Evolutionary conservation across 2,329 filamentous ascomycete genomes (phyloP).

Genomic region (Botryotinia convoluta): DNA sequence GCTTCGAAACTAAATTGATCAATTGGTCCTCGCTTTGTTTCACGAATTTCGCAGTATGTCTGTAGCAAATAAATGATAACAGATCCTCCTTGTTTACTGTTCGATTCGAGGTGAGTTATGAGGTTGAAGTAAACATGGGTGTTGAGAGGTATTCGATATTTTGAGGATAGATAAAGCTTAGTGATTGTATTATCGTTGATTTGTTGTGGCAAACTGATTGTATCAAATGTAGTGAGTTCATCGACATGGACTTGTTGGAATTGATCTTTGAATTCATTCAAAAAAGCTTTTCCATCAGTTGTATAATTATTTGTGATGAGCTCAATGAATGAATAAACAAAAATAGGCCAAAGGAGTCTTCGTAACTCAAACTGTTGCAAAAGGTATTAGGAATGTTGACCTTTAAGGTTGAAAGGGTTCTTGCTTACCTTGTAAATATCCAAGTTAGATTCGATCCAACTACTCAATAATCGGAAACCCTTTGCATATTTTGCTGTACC

Average conservation of each 20-base stretch:
- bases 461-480: slow-evolving; percentile 69
- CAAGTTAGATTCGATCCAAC: slow-evolving; percentile 87
- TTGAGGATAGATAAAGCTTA: slow-evolving; percentile 79
- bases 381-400: neutral
- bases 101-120: slow-evolving; percentile 85
- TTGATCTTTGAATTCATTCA: slow-evolving; percentile 63
- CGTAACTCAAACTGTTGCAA: slow-evolving; percentile 70
- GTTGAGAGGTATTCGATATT: slow-evolving; percentile 88
- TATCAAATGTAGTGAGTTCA: slow-evolving; percentile 72
- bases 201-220: slow-evolving; percentile 74
- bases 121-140: slow-evolving; percentile 78
- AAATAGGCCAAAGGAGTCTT: slow-evolving; percentile 87
- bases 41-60: slow-evolving; percentile 56
- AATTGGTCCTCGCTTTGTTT: slow-evolving; percentile 59
- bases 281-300: slow-evolving; percentile 69
- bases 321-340: slow-evolving; percentile 88
- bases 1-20: slow-evolving; percentile 63
- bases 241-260: slow-evolving; percentile 80
- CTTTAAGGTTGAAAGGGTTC: neutral
- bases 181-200: slow-evolving; percentile 73
- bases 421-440: slow-evolving; percentile 81
- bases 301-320: slow-evolving; percentile 70
- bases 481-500: slow-evolving; percentile 75
- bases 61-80: slow-evolving; percentile 74
- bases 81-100: slow-evolving; percentile 74